Evolutionary conservation across 106 monocot species (phyloP).

Genomic region (Platanthera guangdongensis): DNA sequence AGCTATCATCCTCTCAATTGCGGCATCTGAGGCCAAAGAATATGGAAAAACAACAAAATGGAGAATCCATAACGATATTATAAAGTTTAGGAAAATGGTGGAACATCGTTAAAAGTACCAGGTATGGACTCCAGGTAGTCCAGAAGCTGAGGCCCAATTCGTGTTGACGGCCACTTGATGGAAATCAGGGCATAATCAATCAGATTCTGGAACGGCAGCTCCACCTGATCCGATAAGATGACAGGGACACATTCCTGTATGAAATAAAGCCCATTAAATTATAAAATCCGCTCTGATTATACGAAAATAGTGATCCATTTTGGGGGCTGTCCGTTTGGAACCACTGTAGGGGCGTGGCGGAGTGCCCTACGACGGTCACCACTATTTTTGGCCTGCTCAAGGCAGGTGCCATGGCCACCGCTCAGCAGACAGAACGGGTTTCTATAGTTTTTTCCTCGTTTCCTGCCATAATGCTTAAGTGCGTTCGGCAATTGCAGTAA

Average conservation of each 20-base stretch:
- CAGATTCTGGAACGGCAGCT: slow-evolving; percentile 93
- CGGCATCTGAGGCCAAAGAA: slow-evolving; percentile 42
- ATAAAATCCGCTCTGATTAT: too few relatives aligned
- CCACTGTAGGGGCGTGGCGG: too few relatives aligned
- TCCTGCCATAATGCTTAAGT: too few relatives aligned
- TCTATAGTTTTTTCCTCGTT: too few relatives aligned
- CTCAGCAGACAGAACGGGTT: too few relatives aligned
- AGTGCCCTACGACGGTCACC: too few relatives aligned
- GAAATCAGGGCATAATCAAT: slow-evolving; percentile 80
- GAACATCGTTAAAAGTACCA: slow-evolving; percentile 22
- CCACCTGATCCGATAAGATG: slow-evolving; percentile 87
- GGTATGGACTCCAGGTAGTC: slow-evolving; percentile 81
- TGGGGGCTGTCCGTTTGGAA: too few relatives aligned
- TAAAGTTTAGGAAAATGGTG: neutral
- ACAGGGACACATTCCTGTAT: slow-evolving; percentile 95
- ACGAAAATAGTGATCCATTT: too few relatives aligned
- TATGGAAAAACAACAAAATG: neutral
- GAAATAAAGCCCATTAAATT: neutral
- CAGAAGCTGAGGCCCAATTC: slow-evolving; percentile 53
- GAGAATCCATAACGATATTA: neutral
- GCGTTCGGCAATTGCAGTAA: too few relatives aligned
- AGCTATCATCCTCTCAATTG: slow-evolving; percentile 66
- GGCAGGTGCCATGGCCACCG: too few relatives aligned
- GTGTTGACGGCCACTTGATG: slow-evolving; percentile 90
- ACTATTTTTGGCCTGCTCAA: too few relatives aligned